phyloP scores from a whole-genome alignment of 2,329 filamentous ascomycete species.

The Colletotrichum ledebouriae region DNA sequence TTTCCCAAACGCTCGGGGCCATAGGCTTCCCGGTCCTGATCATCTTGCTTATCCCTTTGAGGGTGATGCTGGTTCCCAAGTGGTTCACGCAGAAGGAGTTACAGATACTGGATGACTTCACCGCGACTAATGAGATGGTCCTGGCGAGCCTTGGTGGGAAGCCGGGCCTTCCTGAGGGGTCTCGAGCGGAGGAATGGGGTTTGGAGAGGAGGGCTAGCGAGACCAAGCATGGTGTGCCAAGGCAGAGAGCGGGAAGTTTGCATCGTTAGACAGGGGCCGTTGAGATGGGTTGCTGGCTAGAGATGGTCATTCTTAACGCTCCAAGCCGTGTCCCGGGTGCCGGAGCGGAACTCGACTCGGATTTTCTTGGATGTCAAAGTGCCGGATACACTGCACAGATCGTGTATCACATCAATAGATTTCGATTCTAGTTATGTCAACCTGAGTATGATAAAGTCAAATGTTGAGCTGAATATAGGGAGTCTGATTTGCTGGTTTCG shows the following conservation, averaged over 20 bases:
- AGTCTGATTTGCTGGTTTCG: too few relatives aligned
- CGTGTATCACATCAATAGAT: too few relatives aligned
- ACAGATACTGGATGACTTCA: constrained; percentile 64
- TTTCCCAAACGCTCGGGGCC: constrained; percentile 71
- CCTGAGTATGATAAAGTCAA: too few relatives aligned
- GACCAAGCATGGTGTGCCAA: constrained; percentile 42
- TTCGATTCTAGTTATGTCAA: too few relatives aligned
- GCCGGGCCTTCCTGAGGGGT: constrained; percentile 54
- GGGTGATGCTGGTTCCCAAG: constrained; percentile 62
- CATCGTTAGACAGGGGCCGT: neutral
- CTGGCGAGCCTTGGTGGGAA: constrained; percentile 65
- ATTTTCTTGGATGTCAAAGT: too few relatives aligned
- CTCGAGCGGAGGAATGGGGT: constrained; percentile 43
- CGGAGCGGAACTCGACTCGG: too few relatives aligned
- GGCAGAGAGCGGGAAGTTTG: constrained; percentile 46
- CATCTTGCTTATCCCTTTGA: constrained; percentile 66
- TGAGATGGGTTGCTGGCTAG: neutral
- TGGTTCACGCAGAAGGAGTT: constrained; percentile 65
- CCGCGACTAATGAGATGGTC: constrained; percentile 65
- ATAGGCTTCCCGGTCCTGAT: constrained; percentile 72
- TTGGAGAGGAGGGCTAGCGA: constrained; percentile 41
- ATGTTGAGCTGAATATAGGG: too few relatives aligned
- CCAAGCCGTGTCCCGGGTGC: too few relatives aligned
- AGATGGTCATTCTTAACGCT: neutral
- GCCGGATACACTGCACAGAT: too few relatives aligned